Conservation (phyloP, 2,329 filamentous ascomycete species). For the Monilinia polystroma region DNA sequence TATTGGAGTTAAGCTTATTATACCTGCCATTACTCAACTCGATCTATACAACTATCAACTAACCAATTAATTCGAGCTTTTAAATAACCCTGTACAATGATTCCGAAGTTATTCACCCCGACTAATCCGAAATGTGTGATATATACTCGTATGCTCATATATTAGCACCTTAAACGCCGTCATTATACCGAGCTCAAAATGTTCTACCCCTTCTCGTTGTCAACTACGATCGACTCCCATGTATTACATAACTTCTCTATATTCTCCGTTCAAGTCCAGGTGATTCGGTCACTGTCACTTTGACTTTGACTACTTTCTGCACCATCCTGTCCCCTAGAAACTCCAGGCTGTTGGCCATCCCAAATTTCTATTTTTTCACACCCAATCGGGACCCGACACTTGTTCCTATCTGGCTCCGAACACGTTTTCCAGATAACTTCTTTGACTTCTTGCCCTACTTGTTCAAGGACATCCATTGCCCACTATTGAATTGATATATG, state of each 20-base stretch:
- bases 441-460: constrained; percentile 77
- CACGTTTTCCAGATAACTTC: constrained; percentile 83
- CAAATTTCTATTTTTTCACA: constrained; percentile 37
- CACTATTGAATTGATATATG: constrained; percentile 46
- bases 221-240: neutral
- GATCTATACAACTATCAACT: neutral
- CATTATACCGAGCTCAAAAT: neutral
- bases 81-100: neutral
- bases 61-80: neutral
- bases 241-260: neutral
- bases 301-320: constrained; percentile 10
- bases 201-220: neutral
- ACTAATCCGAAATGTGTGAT: too few relatives aligned
- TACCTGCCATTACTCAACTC: neutral
- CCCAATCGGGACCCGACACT: constrained; percentile 33
- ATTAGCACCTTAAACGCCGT: neutral
- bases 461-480: constrained; percentile 83
- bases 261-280: neutral
- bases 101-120: too few relatives aligned
- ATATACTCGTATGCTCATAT: neutral
- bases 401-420: constrained; percentile 35
- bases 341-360: constrained; percentile 26
- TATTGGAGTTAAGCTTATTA: neutral
- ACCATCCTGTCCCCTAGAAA: constrained; percentile 33
- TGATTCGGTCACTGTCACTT: constrained; percentile 18